Percentiles rank a stretch among this genome's conserved stretches.
Conservation (phyloP, 805 yeast species). For the Yamadazyma paraphyllophila region DNA sequence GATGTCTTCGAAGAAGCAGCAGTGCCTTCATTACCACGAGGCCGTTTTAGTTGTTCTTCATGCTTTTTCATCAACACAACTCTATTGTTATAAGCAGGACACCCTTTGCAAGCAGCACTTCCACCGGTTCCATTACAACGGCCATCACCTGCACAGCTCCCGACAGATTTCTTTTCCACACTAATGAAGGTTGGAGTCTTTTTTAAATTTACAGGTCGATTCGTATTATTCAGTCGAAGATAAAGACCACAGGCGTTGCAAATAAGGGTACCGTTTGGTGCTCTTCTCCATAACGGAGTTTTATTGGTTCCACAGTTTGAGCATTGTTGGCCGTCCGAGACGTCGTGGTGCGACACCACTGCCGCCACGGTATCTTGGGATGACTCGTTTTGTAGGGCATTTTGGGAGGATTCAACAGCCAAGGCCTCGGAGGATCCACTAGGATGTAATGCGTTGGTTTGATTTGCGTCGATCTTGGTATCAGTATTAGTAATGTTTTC, state of each 20-base stretch:
- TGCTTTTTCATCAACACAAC: slow-evolving; percentile 27
- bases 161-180: slow-evolving; percentile 41
- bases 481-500: too few relatives aligned
- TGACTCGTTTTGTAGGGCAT: neutral
- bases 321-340: slow-evolving; percentile 42
- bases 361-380: neutral
- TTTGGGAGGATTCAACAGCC: neutral
- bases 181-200: slow-evolving; percentile 52
- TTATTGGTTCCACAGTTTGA: slow-evolving; percentile 55
- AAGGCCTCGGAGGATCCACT: too few relatives aligned
- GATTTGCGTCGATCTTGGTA: too few relatives aligned
- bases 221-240: slow-evolving; percentile 56
- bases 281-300: slow-evolving; percentile 59
- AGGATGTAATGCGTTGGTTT: too few relatives aligned
- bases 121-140: slow-evolving; percentile 90
- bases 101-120: slow-evolving; percentile 70
- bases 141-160: slow-evolving; percentile 73
- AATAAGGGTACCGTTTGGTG: slow-evolving; percentile 53
- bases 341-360: slow-evolving; percentile 7
- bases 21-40: neutral
- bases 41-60: slow-evolving; percentile 7
- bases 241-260: slow-evolving; percentile 64
- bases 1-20: neutral
- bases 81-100: slow-evolving; percentile 81
- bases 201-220: slow-evolving; percentile 65